Evolutionary conservation across 768 basidiomycete genomes (phyloP), one percentile per base, ranked within the genome.

Genomic region (Boletus tylopilopsis): DNA sequence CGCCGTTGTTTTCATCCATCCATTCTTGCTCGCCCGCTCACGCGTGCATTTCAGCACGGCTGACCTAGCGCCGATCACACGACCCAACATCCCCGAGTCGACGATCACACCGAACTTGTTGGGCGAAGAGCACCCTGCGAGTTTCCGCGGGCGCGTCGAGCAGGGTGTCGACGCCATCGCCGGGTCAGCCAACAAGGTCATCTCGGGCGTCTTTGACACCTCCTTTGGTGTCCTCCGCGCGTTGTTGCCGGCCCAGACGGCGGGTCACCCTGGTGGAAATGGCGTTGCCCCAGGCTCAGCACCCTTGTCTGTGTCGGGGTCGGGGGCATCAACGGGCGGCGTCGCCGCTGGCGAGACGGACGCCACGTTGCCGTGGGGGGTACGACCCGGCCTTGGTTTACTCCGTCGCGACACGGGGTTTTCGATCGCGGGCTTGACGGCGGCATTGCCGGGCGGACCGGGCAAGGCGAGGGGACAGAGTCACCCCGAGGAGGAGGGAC

Each of bases 211-310:
- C 45, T 87, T 95, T 41, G 93, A 95, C 63, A 82, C 90, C 0
- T 90, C 89, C 3, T 93, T 94, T 68, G 88, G 90, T 16, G 88
- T 93, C 54, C 73, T 96, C 15, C 79, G 90, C 16, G 84, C 90
- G 5, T 72, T 94, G 36, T 75, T 94, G 45, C 91, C 79, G 0
- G 73, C 73, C 11, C 63, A 67, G 22, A 57, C 25, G n/a, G n/a
- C n/a, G n/a, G n/a, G n/a, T n/a, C n/a, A n/a, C n/a, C n/a, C n/a
- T 16, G 7, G 16, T n/a, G 33, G 33, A 6, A 30, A 30, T 13
- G 33, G 33, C 7, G 13, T 34, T n/a, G 33, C 33, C n/a, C 16
- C 33, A 4, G 33, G 33, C 7, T 16, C n/a, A 7, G 11, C 35
- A 11, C 35, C 12, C n/a, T 30, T 13, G 29, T 4, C 12, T 4